Base-by-base conservation (phyloP, 192 early-diverging fungal genomes). In the Gonapodya sp. region DNA sequence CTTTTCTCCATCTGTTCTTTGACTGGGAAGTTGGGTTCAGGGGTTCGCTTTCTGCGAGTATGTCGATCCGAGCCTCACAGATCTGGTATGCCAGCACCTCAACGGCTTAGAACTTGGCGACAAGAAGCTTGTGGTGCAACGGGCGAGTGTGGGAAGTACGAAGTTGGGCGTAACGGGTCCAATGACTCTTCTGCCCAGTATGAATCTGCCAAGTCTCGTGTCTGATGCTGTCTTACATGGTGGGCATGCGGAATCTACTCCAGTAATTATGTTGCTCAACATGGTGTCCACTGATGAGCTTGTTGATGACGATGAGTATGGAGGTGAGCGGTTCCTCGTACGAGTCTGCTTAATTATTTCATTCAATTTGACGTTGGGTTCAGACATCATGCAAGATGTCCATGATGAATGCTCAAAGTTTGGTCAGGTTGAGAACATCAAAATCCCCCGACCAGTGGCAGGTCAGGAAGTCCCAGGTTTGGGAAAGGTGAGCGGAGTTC, bases 1-100 rank as follows among this genome's bases (percentile, higher is more conserved):
- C 46, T 64, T 73, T 86, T 30, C 16, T 46, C 30, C 31, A 18
- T 34, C 33, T 81, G 74, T 35, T 35, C 16, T 46, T 46, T 34
- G 80, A 36, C 35, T 36, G 16, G 16, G 36, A 2, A 36, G 14
- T 31, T 36, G 75, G 18, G 31, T 77, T 77, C 34, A 77, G 86
- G 97, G 97, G 0, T 98, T 94, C 88, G 97, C 96, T 0, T 98
- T 99, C 81, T 97, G 96, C 84, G 97, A 99, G 86, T 99, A 96
- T 81, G 88, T 89, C 24, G 94, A 98, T 84, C 92, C 95, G 30
- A 89, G 81, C 34, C 85, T 97, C 18, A 98, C 97, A 1, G 97
- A 99, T 82, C 87, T 96, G 37, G 97, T 95, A 16, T 97, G 96
- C 82, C 91, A 97, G 83, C 96, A 96, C 0, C 90, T 99, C 34